Evolutionary conservation across 805 yeast species (phyloP).

Genomic region (Sungouiella thailandica): DNA sequence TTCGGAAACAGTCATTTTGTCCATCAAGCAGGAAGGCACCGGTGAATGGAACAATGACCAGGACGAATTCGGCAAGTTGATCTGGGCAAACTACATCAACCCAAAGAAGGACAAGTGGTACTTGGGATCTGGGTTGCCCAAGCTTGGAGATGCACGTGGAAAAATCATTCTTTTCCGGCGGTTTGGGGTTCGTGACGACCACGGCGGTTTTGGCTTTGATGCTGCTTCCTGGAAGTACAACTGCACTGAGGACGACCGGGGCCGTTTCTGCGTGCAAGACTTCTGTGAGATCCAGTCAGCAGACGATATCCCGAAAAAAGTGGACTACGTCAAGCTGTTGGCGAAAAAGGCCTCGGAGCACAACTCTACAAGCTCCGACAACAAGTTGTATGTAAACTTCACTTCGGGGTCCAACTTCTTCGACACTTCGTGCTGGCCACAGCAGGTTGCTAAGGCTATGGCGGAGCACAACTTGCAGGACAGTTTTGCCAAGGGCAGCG

Average conservation of each 20-base stretch:
- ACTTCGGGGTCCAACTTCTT: slow-evolving; percentile 72
- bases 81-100: slow-evolving; percentile 54
- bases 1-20: slow-evolving; percentile 60
- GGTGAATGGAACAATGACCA: slow-evolving; percentile 57
- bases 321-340: slow-evolving; percentile 51
- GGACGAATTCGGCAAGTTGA: slow-evolving; percentile 60
- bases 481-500: slow-evolving; percentile 51
- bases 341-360: slow-evolving; percentile 49
- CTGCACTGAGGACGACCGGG: slow-evolving; percentile 61
- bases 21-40: slow-evolving; percentile 71
- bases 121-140: slow-evolving; percentile 52
- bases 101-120: slow-evolving; percentile 55
- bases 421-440: slow-evolving; percentile 72
- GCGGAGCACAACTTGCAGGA: slow-evolving; percentile 38
- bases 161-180: slow-evolving; percentile 63
- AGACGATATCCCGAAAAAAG: slow-evolving; percentile 53
- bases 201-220: slow-evolving; percentile 54
- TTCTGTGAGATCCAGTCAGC: slow-evolving; percentile 57
- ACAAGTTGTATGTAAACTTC: slow-evolving; percentile 65
- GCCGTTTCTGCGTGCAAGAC: slow-evolving; percentile 63
- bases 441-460: slow-evolving; percentile 53
- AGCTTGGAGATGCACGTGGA: slow-evolving; percentile 59
- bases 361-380: slow-evolving; percentile 35
- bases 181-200: slow-evolving; percentile 55
- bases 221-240: slow-evolving; percentile 66